Evolutionary conservation across 164 flowering plant genomes (phyloP).

Genomic region (Macadamia integrifolia): DNA sequence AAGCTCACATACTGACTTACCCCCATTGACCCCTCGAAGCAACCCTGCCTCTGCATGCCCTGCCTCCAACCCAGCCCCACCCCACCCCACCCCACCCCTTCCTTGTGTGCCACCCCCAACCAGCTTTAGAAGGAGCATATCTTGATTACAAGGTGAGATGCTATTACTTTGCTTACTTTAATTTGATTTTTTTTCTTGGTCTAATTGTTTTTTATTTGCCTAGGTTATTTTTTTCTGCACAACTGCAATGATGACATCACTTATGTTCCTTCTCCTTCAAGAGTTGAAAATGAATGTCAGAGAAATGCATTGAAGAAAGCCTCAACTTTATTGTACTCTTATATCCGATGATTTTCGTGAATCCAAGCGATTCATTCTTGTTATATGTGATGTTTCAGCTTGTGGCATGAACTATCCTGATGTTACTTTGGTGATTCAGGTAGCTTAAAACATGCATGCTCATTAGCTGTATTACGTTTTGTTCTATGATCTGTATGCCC

Average conservation of each 20-base stretch:
- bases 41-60: no score
- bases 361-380: constrained; percentile 62
- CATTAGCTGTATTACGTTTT: background rate
- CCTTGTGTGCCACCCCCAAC: constrained; percentile 9
- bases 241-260: no score
- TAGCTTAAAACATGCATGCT: constrained; percentile 16
- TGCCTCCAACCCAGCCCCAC: no score
- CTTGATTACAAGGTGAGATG: constrained; percentile 62
- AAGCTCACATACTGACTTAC: no score
- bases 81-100: no score
- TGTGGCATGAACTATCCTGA: constrained; percentile 26
- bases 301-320: background rate
- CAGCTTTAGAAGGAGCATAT: constrained; percentile 74
- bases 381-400: constrained; percentile 88
- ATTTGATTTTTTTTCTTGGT: background rate
- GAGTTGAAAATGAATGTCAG: background rate
- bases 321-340: constrained; percentile 64
- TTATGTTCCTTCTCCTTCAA: no score
- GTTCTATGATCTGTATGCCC: no score
- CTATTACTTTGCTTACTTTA: background rate
- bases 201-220: no score
- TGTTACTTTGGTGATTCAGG: constrained; percentile 91
- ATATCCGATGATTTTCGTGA: constrained; percentile 80
- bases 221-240: no score
- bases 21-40: no score